phyloP scores from a whole-genome alignment of 2,329 filamentous ascomycete genomes.

The Talaromyces albobiverticillius region DNA sequence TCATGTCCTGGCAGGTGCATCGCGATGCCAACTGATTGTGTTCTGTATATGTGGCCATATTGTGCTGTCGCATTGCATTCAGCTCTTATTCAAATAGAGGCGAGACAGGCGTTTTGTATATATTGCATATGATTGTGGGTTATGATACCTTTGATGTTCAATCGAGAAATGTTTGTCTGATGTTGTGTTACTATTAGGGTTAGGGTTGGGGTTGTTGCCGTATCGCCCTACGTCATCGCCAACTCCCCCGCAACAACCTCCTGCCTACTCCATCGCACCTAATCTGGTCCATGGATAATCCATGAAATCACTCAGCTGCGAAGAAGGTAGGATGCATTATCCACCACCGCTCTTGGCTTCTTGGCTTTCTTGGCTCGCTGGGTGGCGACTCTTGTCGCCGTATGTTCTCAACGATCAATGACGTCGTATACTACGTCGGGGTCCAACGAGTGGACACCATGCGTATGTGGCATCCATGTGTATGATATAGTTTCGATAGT shows the following conservation, averaged over 20 bases:
- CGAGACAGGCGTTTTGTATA: slow-evolving; percentile 4
- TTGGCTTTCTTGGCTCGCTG: background rate
- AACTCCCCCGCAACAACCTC: background rate
- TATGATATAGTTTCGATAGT: too few species aligned
- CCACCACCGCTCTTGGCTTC: background rate
- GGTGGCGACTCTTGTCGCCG: background rate
- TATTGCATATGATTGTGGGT: background rate
- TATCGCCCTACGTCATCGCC: background rate
- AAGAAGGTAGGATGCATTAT: too few species aligned
- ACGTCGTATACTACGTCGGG: slow-evolving; percentile 2
- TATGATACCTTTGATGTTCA: background rate
- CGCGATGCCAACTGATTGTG: slow-evolving; percentile 25
- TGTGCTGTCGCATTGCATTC: background rate
- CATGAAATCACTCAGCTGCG: background rate
- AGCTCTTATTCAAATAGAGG: slow-evolving; percentile 6
- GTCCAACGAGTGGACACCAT: background rate
- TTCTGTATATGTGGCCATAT: background rate
- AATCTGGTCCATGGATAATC: background rate
- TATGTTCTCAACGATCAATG: background rate
- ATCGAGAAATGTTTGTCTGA: too few species aligned
- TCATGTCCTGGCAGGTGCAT: slow-evolving; percentile 58
- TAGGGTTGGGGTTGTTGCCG: background rate
- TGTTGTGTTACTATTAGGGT: too few species aligned
- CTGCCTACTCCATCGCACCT: background rate
- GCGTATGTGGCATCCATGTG: background rate